A percentile compares a stretch with the other conserved stretches of the same genome.
These are phyloP conservation scores for Eutrema japonicum DNA, from an alignment of 345 rosid species.

Conservation along the genomic window DNA sequence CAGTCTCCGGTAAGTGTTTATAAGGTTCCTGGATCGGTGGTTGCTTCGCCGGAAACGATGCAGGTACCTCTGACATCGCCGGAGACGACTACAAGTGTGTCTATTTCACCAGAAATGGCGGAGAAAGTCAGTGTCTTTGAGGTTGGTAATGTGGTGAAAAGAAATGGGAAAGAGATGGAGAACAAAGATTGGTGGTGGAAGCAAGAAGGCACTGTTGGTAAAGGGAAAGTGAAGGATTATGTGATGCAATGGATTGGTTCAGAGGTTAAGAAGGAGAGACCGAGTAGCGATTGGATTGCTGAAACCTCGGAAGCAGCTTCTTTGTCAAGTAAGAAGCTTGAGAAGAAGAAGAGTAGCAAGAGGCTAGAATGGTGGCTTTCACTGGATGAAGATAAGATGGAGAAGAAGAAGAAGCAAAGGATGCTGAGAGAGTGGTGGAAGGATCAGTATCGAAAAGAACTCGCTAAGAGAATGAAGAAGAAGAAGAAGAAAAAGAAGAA, in stretches of 20 bases:
- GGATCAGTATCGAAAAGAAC: slow-evolving; percentile 87
- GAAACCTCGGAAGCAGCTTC: slow-evolving; percentile 46
- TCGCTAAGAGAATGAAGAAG: slow-evolving; percentile 67
- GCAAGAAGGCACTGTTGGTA: slow-evolving; percentile 53
- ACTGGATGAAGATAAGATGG: slow-evolving; percentile 69
- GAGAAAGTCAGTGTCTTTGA: slow-evolving; percentile 47
- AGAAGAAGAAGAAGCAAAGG: slow-evolving; percentile 64
- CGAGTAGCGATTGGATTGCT: slow-evolving; percentile 68
- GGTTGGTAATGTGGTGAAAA: slow-evolving; percentile 46
- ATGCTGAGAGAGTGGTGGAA: slow-evolving; percentile 97
- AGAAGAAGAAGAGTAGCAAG: slow-evolving; percentile 56
- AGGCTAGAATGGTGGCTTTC: slow-evolving; percentile 91
- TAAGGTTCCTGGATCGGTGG: slow-evolving; percentile 33
- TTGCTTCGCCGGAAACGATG: slow-evolving; percentile 53
- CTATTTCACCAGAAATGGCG: slow-evolving; percentile 43
- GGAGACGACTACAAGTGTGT: slow-evolving; percentile 17
- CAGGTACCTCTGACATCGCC: slow-evolving; percentile 46
- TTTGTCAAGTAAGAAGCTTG: slow-evolving; percentile 35
- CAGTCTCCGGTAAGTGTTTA: slow-evolving; percentile 62
- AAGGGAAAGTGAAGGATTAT: slow-evolving; percentile 71
- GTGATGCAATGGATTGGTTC: slow-evolving; percentile 95
- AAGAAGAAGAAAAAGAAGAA: slow-evolving; percentile 63
- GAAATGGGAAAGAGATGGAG: slow-evolving; percentile 43
- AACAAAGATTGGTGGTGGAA: slow-evolving; percentile 73
- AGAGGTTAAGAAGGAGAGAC: slow-evolving; percentile 78